phyloP scores from a whole-genome alignment of 106 monocot genomes.

The Allium fistulosum region DNA sequence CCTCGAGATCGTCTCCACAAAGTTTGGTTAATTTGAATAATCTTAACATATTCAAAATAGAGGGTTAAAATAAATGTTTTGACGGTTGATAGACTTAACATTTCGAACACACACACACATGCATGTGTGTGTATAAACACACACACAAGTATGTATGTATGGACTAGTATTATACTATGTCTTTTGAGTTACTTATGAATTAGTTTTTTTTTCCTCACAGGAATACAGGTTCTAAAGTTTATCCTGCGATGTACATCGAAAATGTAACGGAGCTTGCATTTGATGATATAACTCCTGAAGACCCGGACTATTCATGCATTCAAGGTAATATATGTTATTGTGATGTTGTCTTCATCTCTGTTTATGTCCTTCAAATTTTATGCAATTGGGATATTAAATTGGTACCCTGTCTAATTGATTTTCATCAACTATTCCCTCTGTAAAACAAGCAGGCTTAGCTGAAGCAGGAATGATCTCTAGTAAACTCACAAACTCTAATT shows the following conservation, averaged over 20 bases:
- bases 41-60: too few relatives aligned
- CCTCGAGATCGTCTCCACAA: too few relatives aligned
- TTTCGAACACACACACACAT: too few relatives aligned
- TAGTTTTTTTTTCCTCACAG: constrained; percentile 19
- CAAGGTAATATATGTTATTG: constrained; percentile 52
- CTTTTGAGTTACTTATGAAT: too few relatives aligned
- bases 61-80: too few relatives aligned
- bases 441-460: constrained; percentile 60
- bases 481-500: constrained; percentile 61
- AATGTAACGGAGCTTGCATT: constrained; percentile 95
- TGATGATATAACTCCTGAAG: constrained; percentile 88
- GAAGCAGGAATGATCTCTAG: constrained; percentile 95
- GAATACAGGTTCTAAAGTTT: constrained; percentile 80
- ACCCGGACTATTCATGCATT: constrained; percentile 84
- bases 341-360: neutral
- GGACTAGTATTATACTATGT: too few relatives aligned
- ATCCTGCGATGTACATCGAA: constrained; percentile 98
- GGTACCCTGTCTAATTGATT: neutral
- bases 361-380: neutral
- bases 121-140: too few relatives aligned
- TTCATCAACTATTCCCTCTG: neutral
- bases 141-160: too few relatives aligned
- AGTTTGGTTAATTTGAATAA: too few relatives aligned
- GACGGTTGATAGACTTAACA: too few relatives aligned
- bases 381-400: neutral